Percentiles rank a stretch among this genome's conserved stretches.
Conservation (phyloP, 2,329 filamentous ascomycete species). For the Beauveria pseudobassiana region DNA sequence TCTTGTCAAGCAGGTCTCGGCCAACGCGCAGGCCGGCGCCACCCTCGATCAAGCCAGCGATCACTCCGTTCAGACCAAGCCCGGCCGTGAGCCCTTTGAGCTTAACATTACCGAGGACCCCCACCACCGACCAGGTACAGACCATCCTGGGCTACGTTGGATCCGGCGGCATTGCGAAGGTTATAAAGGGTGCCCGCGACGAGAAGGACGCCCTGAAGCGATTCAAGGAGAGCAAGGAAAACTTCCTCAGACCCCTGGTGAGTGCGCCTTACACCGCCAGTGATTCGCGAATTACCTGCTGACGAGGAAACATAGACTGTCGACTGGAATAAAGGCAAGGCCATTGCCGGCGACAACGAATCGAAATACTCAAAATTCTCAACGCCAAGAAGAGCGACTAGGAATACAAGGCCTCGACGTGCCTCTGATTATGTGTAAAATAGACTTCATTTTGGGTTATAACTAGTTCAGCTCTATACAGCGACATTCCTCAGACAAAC, state of each 20-base stretch:
- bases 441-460: constrained; percentile 2
- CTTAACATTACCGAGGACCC: constrained; percentile 75
- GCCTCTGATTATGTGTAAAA: constrained; percentile 14
- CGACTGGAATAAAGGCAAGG: constrained; percentile 90
- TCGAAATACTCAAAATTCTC: constrained; percentile 80
- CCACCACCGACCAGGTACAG: constrained; percentile 74
- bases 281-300: not conserved
- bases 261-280: constrained; percentile 25
- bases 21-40: constrained; percentile 57
- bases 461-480: constrained; percentile 2
- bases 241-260: constrained; percentile 72
- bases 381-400: constrained; percentile 40
- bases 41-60: constrained; percentile 69
- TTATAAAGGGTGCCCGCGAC: constrained; percentile 68
- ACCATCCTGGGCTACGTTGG: constrained; percentile 81
- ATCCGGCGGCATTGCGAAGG: constrained; percentile 43
- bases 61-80: constrained; percentile 48
- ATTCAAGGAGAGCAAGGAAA: constrained; percentile 61
- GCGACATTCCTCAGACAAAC: not conserved
- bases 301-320: constrained; percentile 48
- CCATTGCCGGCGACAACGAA: constrained; percentile 68
- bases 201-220: constrained; percentile 72
- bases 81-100: constrained; percentile 65
- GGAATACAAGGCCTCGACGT: not conserved
- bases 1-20: constrained; percentile 73